Base-by-base conservation (phyloP, 495 filamentous ascomycete species). In the Massariosphaeria phaeospora region DNA sequence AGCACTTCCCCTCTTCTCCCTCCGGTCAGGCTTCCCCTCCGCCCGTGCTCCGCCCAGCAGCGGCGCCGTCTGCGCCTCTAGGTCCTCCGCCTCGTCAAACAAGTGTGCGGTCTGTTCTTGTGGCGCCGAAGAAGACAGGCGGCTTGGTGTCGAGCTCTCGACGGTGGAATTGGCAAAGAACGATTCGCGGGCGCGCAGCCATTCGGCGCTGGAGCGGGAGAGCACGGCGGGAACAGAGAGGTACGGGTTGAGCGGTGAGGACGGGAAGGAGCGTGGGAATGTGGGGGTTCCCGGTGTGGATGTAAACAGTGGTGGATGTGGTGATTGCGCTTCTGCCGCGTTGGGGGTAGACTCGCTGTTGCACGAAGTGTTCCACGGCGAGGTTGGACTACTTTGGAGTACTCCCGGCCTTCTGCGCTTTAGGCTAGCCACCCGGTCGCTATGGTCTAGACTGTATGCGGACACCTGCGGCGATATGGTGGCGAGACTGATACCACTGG, bases 111-210 rank as follows among this genome's bases (percentile, higher is more conserved):
- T n/a, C n/a, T n/a, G n/a, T n/a, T n/a, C n/a, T n/a, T n/a, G n/a
- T 15, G n/a, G 34, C 34, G 5, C 12, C 20, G 34, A 17, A 17
- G 34, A 38, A 38, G 5, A 15, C 12, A 38, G 34, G n/a, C n/a
- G n/a, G n/a, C n/a, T n/a, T n/a, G n/a, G n/a, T n/a, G n/a, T n/a
- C n/a, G n/a, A n/a, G n/a, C n/a, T n/a, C n/a, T n/a, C n/a, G n/a
- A n/a, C n/a, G n/a, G 34, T 31, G 40, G 36, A 40, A 40, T 40
- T 40, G 20, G 40, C 20, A 34, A 50, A 29, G 27, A 42, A 52
- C 7, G 18, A 27, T 17, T n/a, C 23, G 23, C 29, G 52, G 11
- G 20, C 52, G 12, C 11, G 17, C 8, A 48, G 15, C 31, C 42
- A 55, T 38, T 55, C 29, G 17, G 13, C 17, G 31, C 30, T 47